Base-by-base conservation (phyloP, 768 basidiomycete species). In the Leccinum obscurum region DNA sequence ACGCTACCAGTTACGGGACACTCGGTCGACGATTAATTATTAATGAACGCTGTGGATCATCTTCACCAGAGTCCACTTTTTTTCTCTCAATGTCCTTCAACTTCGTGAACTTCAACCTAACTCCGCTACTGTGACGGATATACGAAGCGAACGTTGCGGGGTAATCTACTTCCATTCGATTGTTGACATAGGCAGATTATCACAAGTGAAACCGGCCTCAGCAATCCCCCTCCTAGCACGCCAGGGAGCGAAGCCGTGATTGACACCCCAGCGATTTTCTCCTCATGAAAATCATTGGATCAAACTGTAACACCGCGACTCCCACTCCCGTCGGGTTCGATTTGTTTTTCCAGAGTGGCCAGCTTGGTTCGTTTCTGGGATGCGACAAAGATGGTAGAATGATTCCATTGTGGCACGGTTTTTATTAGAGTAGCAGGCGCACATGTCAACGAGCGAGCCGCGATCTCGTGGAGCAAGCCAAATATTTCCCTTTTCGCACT, bases 331-430 rank as follows among this genome's bases (percentile, higher is more conserved):
- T n/a, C 22, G 17, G 20, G 51, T 13, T 59, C 55, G 62, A 58
- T 54, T 56, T 54, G 52, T 24, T 60, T 60, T 15, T 32, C n/a
- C 26, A 58, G 39, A 24, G 41, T 30, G 26, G 58, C 28, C 35
- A 7, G 46, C 50, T 34, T 6, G 59, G 57, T 60, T 68, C 57
- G 54, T 60, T 51, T 59, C 41, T 28, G 32, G 35, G 48, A 46
- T 52, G 62, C 35, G 52, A 9, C 24, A 30, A 48, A 11, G 9
- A 37, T 28, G 17, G 41, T 34, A 11, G 32, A 34, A 11, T 34
- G 11, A 34, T 15, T n/a, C 41, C 37, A 51, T 32, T 58, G 60
- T 35, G 35, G 30, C 46, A 55, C 30, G 37, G 56, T 41, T 8
- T 32, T 15, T 39, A 49, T 49, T 48, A 11, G 32, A 34, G 32